phyloP scores from a whole-genome alignment of 2,329 filamentous ascomycete species.

The Aureobasidium namibiae region DNA sequence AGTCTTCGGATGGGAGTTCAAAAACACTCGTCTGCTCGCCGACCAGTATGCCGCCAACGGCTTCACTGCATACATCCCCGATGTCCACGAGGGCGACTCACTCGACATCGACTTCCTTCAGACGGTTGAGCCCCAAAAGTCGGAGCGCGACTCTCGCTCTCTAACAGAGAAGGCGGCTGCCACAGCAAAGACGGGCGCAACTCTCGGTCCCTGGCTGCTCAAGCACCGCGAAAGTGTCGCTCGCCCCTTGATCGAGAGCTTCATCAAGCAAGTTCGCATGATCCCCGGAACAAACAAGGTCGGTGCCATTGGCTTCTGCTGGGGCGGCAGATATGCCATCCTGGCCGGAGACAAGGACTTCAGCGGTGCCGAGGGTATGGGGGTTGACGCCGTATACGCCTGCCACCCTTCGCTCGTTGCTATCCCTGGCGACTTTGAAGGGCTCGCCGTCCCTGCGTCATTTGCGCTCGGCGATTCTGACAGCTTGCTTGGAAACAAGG shows the following conservation, averaged over 20 bases:
- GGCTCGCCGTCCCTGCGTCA: slow-evolving; percentile 31
- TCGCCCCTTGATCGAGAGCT: slow-evolving; percentile 36
- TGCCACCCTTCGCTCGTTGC: slow-evolving; percentile 36
- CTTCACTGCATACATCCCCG: slow-evolving; percentile 39
- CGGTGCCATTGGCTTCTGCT: slow-evolving; percentile 42
- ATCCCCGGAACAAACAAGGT: slow-evolving; percentile 36
- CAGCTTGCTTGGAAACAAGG: slow-evolving; percentile 31
- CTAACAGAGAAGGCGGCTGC: slow-evolving; percentile 33
- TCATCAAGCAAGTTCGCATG: slow-evolving; percentile 32
- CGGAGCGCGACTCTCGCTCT: slow-evolving; percentile 28
- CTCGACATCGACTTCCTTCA: slow-evolving; percentile 33
- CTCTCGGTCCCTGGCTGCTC: slow-evolving; percentile 35
- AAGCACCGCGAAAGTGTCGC: slow-evolving; percentile 36
- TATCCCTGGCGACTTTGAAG: slow-evolving; percentile 35
- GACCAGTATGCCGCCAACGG: slow-evolving; percentile 40
- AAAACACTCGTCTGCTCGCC: slow-evolving; percentile 38
- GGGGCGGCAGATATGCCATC: slow-evolving; percentile 36
- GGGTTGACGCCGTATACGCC: slow-evolving; percentile 34
- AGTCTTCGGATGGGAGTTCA: slow-evolving; percentile 42
- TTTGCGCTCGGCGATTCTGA: slow-evolving; percentile 37
- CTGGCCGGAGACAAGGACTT: slow-evolving; percentile 23
- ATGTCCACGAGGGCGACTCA: slow-evolving; percentile 35
- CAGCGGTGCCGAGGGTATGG: slow-evolving; percentile 20
- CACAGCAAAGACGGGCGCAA: slow-evolving; percentile 33
- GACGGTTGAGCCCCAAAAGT: slow-evolving; percentile 35